phyloP scores from a whole-genome alignment of 164 flowering plant species.

The Kingdonia uniflora region DNA sequence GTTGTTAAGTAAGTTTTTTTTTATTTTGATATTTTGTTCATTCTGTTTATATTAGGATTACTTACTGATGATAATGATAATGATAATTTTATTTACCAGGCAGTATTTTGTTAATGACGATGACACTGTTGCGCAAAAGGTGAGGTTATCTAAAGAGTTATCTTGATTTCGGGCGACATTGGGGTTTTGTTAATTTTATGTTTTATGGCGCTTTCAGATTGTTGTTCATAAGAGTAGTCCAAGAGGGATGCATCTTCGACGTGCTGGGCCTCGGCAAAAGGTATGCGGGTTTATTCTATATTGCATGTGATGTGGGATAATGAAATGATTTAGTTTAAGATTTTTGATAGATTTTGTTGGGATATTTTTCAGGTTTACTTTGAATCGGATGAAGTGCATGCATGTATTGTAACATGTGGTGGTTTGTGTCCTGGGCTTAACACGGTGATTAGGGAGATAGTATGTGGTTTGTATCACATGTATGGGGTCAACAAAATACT shows the following conservation, averaged over 20 bases:
- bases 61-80: background rate
- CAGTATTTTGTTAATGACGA: conserved; percentile 83
- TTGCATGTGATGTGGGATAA: background rate
- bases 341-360: conserved; percentile 5
- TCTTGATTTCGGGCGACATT: too few species aligned
- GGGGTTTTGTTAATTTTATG: too few species aligned
- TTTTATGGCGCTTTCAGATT: conserved; percentile 44
- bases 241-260: conserved; percentile 76
- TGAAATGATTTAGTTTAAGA: background rate
- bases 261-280: conserved; percentile 85
- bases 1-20: conserved; percentile 61
- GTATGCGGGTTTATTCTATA: conserved; percentile 17
- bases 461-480: conserved; percentile 67
- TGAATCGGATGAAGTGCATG: conserved; percentile 78
- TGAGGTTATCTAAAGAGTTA: conserved; percentile 13
- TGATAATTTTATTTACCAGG: conserved; percentile 28
- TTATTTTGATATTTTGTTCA: background rate
- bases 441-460: conserved; percentile 89
- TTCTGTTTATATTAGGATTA: background rate
- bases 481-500: conserved; percentile 71
- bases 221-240: conserved; percentile 57
- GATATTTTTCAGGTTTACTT: conserved; percentile 53
- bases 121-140: conserved; percentile 81
- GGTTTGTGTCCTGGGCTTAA: conserved; percentile 96
- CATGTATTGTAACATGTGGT: conserved; percentile 94